A percentile compares a stretch with the other conserved stretches of the same genome.
Evolutionary conservation across 352 stramenopile genomes (phyloP).

Genomic region (Phytophthora pluvialis): DNA sequence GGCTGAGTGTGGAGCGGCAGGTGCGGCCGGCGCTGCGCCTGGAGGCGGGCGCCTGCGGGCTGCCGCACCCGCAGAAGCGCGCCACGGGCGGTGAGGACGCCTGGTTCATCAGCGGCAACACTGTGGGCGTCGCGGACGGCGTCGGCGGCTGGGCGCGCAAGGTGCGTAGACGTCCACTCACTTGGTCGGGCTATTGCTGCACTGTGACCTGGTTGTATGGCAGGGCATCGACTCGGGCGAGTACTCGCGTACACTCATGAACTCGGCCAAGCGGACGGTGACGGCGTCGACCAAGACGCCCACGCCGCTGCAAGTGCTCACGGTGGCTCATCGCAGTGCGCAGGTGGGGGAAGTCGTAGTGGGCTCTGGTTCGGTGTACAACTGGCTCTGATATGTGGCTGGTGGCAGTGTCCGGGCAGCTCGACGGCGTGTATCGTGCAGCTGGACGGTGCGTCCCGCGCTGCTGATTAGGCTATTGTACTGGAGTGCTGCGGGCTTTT

Average conservation of each 20-base stretch:
- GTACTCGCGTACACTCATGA: conserved; percentile 88
- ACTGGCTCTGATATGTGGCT: conserved; percentile 6
- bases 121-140: conserved; percentile 86
- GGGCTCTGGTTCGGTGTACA: neutral
- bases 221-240: conserved; percentile 88
- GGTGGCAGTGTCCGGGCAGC: conserved; percentile 68
- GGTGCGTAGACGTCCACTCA: conserved; percentile 32
- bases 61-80: conserved; percentile 88
- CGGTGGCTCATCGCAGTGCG: conserved; percentile 66
- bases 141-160: conserved; percentile 89
- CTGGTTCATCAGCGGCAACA: conserved; percentile 81
- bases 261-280: conserved; percentile 42
- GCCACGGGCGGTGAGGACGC: conserved; percentile 86
- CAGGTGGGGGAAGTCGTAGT: conserved; percentile 38
- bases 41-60: conserved; percentile 68
- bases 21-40: conserved; percentile 46
- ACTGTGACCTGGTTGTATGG: neutral
- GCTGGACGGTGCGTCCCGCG: conserved; percentile 54
- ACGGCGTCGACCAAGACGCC: conserved; percentile 32
- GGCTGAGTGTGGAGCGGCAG: conserved; percentile 32
- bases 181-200: neutral
- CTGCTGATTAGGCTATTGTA: neutral
- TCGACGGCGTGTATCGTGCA: conserved; percentile 89
- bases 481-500: neutral
- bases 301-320: conserved; percentile 75